Evolutionary conservation across 805 yeast species (phyloP).

Genomic region (Metschnikowia similis): DNA sequence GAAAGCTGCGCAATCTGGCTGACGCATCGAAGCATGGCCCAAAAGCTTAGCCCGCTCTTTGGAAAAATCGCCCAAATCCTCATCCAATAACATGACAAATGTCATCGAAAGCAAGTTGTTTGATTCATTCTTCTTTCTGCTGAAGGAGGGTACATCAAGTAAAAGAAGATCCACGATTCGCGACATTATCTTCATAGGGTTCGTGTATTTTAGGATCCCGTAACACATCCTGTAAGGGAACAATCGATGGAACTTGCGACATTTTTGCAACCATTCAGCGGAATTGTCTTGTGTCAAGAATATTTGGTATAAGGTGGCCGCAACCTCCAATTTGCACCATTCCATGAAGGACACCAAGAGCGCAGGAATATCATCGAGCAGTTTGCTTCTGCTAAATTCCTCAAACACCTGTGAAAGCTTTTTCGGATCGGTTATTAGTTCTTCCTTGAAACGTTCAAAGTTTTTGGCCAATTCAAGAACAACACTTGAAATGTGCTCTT

Average conservation of each 20-base stretch:
- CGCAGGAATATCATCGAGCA: conserved; percentile 58
- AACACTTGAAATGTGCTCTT: conserved; percentile 57
- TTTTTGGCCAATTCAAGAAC: conserved; percentile 52
- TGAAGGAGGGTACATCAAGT: conserved; percentile 39
- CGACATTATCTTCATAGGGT: conserved; percentile 81
- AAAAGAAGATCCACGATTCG: conserved; percentile 76
- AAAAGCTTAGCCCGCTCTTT: conserved; percentile 47
- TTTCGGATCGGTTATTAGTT: conserved; percentile 44
- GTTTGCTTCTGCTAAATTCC: conserved; percentile 56
- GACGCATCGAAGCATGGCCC: conserved; percentile 33
- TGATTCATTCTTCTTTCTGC: conserved; percentile 15
- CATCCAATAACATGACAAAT: conserved; percentile 67
- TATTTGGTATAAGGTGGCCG: conserved; percentile 77
- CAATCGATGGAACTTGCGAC: conserved; percentile 65
- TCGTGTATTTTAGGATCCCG: conserved; percentile 75
- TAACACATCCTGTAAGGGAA: conserved; percentile 79
- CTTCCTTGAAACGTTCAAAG: conserved; percentile 55
- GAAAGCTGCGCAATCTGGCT: conserved; percentile 23
- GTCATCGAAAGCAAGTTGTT: conserved; percentile 60
- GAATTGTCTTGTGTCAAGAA: conserved; percentile 81
- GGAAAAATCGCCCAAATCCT: conserved; percentile 62
- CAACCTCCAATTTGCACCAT: conserved; percentile 78
- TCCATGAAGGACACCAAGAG: conserved; percentile 67
- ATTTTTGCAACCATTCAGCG: conserved; percentile 66
- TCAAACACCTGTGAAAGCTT: conserved; percentile 60